These are phyloP conservation scores for Dissophora globulifera DNA, from an alignment of 192 early-diverging fungal species.

Conservation along the genomic window DNA sequence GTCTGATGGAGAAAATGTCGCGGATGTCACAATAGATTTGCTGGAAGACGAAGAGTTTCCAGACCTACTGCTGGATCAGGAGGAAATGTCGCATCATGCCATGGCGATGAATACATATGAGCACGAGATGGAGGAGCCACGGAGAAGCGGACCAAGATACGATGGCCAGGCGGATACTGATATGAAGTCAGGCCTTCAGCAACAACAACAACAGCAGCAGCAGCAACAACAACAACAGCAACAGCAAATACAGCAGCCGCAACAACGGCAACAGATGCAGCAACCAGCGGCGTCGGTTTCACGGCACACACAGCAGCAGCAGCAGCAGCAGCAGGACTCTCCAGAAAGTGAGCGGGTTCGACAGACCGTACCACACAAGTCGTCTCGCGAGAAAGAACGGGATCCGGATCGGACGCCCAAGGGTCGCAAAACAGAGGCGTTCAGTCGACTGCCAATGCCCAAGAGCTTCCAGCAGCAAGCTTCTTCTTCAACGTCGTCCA, in stretches of 20 bases:
- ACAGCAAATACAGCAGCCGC: conserved; percentile 3
- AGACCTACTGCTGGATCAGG: conserved; percentile 30
- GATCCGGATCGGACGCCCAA: conserved; percentile 29
- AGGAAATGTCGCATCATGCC: conserved; percentile 40
- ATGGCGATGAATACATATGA: conserved; percentile 42
- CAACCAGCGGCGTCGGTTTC: conserved; percentile 6
- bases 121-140: conserved; percentile 36
- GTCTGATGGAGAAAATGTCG: conserved; percentile 52
- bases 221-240: neutral
- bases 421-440: conserved; percentile 39
- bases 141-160: neutral
- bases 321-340: conserved; percentile 25
- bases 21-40: conserved; percentile 55
- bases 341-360: neutral
- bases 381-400: conserved; percentile 4
- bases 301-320: conserved; percentile 16
- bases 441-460: conserved; percentile 42
- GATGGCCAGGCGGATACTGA: too few species aligned
- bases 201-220: neutral
- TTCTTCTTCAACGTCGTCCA: neutral
- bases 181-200: too few species aligned
- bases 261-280: conserved; percentile 1
- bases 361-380: conserved; percentile 11
- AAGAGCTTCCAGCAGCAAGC: conserved; percentile 32
- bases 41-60: conserved; percentile 54